Conservation (phyloP, 2,329 filamentous ascomycete species). For the Fusarium sp. region DNA sequence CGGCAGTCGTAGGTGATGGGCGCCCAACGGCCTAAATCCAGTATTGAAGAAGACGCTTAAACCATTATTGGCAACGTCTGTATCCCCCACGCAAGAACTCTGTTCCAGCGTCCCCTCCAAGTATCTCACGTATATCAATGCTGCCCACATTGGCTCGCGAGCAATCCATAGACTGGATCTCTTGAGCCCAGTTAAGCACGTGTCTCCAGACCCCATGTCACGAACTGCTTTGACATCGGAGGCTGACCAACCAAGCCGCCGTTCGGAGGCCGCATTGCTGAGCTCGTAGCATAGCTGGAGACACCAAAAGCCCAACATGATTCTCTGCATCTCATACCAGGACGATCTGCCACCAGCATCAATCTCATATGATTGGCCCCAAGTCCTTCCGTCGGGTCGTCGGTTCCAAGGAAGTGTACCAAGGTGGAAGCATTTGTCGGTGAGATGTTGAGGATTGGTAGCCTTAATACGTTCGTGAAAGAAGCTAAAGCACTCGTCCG, state of each 20-base stretch:
- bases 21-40: slow-evolving; percentile 9
- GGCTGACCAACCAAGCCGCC: slow-evolving; percentile 17
- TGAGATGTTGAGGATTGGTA: slow-evolving; percentile 13
- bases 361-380: slow-evolving; percentile 16
- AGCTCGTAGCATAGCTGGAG: slow-evolving; percentile 29
- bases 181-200: background rate
- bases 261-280: slow-evolving; percentile 23
- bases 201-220: slow-evolving; percentile 14
- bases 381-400: slow-evolving; percentile 7
- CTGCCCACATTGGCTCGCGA: slow-evolving; percentile 19
- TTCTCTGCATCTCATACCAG: slow-evolving; percentile 31
- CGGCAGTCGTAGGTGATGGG: background rate
- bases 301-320: slow-evolving; percentile 20
- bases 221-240: slow-evolving; percentile 10
- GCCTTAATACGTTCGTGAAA: slow-evolving; percentile 16
- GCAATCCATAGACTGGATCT: slow-evolving; percentile 11
- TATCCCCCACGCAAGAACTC: slow-evolving; percentile 19
- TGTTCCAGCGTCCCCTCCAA: background rate
- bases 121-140: slow-evolving; percentile 13
- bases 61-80: background rate
- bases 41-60: slow-evolving; percentile 18
- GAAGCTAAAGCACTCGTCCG: slow-evolving; percentile 20
- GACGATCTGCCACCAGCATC: slow-evolving; percentile 16
- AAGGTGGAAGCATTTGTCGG: slow-evolving; percentile 13
- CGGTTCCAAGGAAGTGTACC: slow-evolving; percentile 7